A percentile compares a stretch with the other conserved stretches of the same genome.
Conservation (phyloP, 352 stramenopile genomes). For the Pythium chondricola region DNA sequence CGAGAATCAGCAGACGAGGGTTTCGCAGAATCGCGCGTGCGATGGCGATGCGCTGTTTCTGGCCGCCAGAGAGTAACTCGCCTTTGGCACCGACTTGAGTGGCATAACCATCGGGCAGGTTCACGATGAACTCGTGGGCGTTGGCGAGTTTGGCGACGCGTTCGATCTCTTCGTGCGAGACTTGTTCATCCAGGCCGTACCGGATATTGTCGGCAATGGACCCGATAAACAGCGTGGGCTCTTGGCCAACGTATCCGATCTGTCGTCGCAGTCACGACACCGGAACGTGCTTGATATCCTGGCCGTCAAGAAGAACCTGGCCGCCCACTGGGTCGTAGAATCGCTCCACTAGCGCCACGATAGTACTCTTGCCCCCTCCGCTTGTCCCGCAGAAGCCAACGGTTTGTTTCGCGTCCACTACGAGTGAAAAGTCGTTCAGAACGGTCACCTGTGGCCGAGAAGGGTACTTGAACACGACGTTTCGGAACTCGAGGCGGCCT, state of each 20-base stretch:
- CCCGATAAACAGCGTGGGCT: slow-evolving; percentile 11
- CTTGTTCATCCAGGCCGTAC: slow-evolving; percentile 9
- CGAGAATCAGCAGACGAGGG: slow-evolving; percentile 31
- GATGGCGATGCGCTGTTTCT: slow-evolving; percentile 27
- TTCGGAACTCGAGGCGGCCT: slow-evolving; percentile 42
- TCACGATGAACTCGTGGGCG: slow-evolving; percentile 26
- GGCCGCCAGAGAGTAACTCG: slow-evolving; percentile 20
- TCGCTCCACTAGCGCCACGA: slow-evolving; percentile 16
- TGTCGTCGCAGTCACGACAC: slow-evolving; percentile 30
- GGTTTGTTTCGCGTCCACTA: slow-evolving; percentile 47
- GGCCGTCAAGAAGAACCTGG: slow-evolving; percentile 15
- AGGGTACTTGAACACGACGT: slow-evolving; percentile 71
- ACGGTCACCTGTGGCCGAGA: slow-evolving; percentile 48
- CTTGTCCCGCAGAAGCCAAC: slow-evolving; percentile 37
- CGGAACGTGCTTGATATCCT: slow-evolving; percentile 32
- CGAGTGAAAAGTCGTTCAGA: slow-evolving; percentile 77
- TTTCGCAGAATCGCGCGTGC: slow-evolving; percentile 34
- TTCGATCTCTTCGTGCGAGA: slow-evolving; percentile 21
- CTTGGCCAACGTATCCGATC: slow-evolving; percentile 15
- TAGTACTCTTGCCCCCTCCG: slow-evolving; percentile 25
- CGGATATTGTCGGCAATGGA: slow-evolving; percentile 12
- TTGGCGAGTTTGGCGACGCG: slow-evolving; percentile 26
- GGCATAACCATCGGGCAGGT: slow-evolving; percentile 13
- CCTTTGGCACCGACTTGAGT: slow-evolving; percentile 20
- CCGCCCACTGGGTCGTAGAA: slow-evolving; percentile 18